phyloP scores from a whole-genome alignment of 148 eudicot genomes.

The Pharnaceum exiguum region DNA sequence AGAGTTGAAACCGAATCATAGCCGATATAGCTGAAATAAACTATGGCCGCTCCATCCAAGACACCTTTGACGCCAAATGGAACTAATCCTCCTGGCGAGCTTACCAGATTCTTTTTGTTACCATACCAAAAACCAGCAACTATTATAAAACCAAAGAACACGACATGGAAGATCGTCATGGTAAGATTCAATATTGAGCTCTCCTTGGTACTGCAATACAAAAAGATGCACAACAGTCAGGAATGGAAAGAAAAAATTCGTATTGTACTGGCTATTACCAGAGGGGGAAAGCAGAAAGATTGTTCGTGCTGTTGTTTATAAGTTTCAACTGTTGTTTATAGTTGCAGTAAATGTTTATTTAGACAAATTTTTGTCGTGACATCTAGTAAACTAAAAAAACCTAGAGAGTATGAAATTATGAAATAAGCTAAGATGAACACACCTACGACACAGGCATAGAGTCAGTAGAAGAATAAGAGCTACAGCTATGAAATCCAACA shows the following conservation, averaged over 20 bases:
- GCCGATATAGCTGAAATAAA: slow-evolving; percentile 79
- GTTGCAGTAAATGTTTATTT: too few relatives aligned
- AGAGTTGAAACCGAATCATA: slow-evolving; percentile 89
- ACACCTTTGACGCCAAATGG: slow-evolving; percentile 75
- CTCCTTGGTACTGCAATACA: slow-evolving; percentile 64
- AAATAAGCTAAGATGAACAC: not conserved
- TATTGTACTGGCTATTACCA: not conserved
- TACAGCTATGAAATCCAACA: slow-evolving; percentile 82
- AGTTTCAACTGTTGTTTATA: too few relatives aligned
- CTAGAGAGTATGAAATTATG: not conserved
- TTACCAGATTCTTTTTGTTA: slow-evolving; percentile 45
- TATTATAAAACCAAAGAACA: slow-evolving; percentile 65
- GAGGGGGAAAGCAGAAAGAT: not conserved
- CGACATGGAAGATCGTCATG: slow-evolving; percentile 64
- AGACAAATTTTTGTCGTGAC: too few relatives aligned
- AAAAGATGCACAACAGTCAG: not conserved
- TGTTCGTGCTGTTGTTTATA: not conserved
- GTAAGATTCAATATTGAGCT: slow-evolving; percentile 63
- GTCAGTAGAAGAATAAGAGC: slow-evolving; percentile 66
- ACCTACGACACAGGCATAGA: slow-evolving; percentile 67
- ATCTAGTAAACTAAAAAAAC: too few relatives aligned
- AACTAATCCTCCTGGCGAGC: slow-evolving; percentile 53
- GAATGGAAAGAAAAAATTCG: not conserved
- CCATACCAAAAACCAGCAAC: slow-evolving; percentile 62
- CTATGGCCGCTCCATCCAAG: slow-evolving; percentile 76